Evolutionary conservation across 148 eudicot species (phyloP).

Genomic region (Polygonum maritimum): DNA sequence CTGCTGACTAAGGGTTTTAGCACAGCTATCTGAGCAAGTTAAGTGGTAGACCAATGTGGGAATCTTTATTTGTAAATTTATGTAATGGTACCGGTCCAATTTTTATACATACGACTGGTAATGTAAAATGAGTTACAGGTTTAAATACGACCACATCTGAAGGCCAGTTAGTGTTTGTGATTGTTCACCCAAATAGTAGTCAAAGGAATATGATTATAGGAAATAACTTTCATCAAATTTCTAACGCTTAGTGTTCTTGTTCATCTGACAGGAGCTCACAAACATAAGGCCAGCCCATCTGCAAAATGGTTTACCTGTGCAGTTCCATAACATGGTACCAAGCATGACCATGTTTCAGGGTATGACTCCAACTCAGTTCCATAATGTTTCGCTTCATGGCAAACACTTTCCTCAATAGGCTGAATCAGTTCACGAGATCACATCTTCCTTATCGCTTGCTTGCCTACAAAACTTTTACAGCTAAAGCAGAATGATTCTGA

Average conservation of each 20-base stretch:
- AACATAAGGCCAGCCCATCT: conserved; percentile 33
- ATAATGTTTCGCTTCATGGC: conserved; percentile 21
- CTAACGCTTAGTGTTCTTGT: neutral
- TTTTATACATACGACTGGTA: neutral
- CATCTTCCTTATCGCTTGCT: neutral
- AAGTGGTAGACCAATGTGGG: neutral
- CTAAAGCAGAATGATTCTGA: neutral
- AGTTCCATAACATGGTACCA: conserved; percentile 24
- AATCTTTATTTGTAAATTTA: neutral
- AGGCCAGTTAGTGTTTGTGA: neutral
- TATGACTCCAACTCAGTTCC: conserved; percentile 23
- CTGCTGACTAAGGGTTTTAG: neutral
- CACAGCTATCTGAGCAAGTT: neutral
- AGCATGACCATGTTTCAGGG: conserved; percentile 26
- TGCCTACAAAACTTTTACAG: neutral
- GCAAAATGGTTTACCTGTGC: conserved; percentile 32
- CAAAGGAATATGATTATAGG: neutral
- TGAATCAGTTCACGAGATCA: neutral
- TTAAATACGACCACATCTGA: neutral
- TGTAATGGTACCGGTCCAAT: neutral
- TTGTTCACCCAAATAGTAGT: neutral
- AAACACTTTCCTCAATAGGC: conserved; percentile 18
- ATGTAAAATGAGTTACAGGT: neutral
- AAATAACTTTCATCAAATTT: neutral
- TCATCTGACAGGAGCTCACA: conserved; percentile 29